Evolutionary conservation across 2,329 filamentous ascomycete species (phyloP), one percentile per base, ranked within the genome.

Genomic region (Botrytis aclada): DNA sequence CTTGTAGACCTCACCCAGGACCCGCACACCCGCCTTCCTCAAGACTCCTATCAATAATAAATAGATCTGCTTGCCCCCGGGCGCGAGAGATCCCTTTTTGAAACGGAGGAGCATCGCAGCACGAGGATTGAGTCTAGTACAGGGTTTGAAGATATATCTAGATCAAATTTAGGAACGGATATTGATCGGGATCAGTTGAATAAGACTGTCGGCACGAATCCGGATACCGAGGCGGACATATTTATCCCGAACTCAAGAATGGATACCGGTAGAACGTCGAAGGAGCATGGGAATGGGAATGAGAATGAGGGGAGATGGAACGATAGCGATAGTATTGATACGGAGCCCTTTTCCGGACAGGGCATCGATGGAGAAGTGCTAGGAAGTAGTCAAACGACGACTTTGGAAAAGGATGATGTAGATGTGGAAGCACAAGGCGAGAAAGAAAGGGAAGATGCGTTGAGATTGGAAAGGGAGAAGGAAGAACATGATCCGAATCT

Each of bases 401-500:
- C 69, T 9, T 58, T 71, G 54, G 60, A 60, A 25, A 65, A 71
- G 39, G 69, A 32, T 4, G 69, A 71, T 14, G 20, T 71, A 4
- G 69, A 71, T 4, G 41, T 65, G 29, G 62, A 65, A 65, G 62
- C 62, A 43, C 43, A 47, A 29, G 69, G 58, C 25, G 69, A 71
- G 43, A 51, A 18, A n/a, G 58, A 71, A 41, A 56, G 45, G 60
- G n/a, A 45, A 65, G 9, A 41, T 34, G 45, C 4, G 6, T 20
- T 39, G 60, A 41, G 45, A n/a, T 54, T 62, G 32, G 45, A 63
- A 54, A 54, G 12, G 14, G 29, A 62, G 60, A 37, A 41, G 58
- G 45, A 63, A 32, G 47, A 58, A 39, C 47, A 70, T 37, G 73
- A 74, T 34, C 73, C 71, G 5, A 74, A 74, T 60, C 51, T 74